Base-by-base conservation (phyloP, 257 asterid genomes). In the Capsicum chinense region DNA sequence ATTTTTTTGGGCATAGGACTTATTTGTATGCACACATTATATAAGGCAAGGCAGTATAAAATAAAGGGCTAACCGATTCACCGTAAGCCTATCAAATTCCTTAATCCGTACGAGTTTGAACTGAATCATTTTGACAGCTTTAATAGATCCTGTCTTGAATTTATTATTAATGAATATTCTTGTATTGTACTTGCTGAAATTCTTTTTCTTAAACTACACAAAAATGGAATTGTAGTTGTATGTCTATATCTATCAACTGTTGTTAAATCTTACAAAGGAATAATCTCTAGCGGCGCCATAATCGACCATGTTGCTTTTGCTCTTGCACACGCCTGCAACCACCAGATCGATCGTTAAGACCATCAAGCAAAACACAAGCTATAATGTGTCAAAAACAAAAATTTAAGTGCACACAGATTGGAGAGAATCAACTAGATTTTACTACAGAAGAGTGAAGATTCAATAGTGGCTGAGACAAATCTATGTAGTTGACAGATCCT, bases 311-410 rank as follows among this genome's bases (percentile, higher is more conserved):
- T 89, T 92, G 93, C 66, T 91, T 91, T 87, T 93, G 97, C 87
- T 90, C 97, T 84, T 91, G 94, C 92, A 90, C 83, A 82, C 92
- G 90, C 92, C 98, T 95, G 97, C 89, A 89, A 16, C 17, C 48
- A 69, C n/a, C 60, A 69, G 50, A 71, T 0, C 7, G 2, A 57
- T 16, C 11, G 12, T 76, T 76, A 52, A 52, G 48, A 52, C 9
- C 63, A 76, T 52, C 48, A 76, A 54, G 21, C 12, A 52, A 52
- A 48, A 69, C 3, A 10, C 21, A 4, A 15, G 17, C 64, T 15
- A 58, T 17, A 58, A 58, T n/a, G 63, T 7, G 63, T 16, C 21
- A 7, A 58, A 19, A 60, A 60, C 67, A 60, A 60, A 60, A 60
- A 48, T 6, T 9, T 50, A 50, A 33, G 47, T 13, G n/a, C 16